Base-by-base conservation (phyloP, 805 yeast species). In the Teunomyces pallodes region DNA sequence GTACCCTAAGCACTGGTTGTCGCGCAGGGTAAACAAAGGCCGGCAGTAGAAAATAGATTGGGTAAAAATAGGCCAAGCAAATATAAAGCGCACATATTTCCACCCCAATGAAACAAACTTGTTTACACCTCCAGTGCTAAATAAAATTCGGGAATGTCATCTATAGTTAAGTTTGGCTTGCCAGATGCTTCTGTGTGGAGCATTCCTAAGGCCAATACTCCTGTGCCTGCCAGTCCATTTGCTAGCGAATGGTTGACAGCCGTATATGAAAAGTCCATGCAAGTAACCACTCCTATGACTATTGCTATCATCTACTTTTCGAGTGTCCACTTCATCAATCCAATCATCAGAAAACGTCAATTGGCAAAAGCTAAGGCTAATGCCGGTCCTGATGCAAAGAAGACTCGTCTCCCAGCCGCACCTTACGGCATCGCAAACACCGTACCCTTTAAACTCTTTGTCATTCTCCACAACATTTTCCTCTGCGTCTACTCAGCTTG, bases 401-500 rank as follows among this genome's bases (percentile, higher is more conserved):
- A 65, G 49, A n/a, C 10, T n/a, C 41, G 27, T 5, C 62, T 81
- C 45, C 77, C 79, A 5, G 68, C 84, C 3, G 84, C 80, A 16
- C 89, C 90, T 2, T 71, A 69, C 47, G 46, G 60, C 8, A 62
- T 85, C 43, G 70, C 87, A 10, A 69, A 65, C 28, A 66, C 76
- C 13, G 45, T 51, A 2, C 35, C 63, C 10, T 84, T 85, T 74
- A 79, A 78, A 60, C 42, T 65, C 29, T 74, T 83, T 45, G 88
- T 84, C 26, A 61, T 84, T 12, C 54, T 80, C 36, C 90, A 84
- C 66, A 84, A 84, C 60, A 54, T 82, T 17, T 74, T 78, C 39
- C 75, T 84, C 32, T 84, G 89, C 60, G 67, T 69, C n/a, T 84
- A 83, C 65, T 83, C 88, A 2, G 75, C 77, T 28, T 84, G 88